Conservation (phyloP, 176 grass and related monocot genomes). For the Oryza glaberrima region DNA sequence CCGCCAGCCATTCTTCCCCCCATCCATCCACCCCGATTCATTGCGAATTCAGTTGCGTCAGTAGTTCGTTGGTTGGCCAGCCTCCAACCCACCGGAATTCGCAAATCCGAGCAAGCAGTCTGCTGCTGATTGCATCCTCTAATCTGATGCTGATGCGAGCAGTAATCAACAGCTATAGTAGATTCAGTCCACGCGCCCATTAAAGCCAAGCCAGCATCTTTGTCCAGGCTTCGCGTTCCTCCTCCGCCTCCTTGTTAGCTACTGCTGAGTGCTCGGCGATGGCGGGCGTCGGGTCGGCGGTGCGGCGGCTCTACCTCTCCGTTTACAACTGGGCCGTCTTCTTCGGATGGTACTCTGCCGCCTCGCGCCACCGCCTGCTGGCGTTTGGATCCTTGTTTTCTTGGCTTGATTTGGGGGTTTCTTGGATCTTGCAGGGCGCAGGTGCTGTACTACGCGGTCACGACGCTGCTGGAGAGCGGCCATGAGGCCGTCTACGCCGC, state of each 20-base stretch:
- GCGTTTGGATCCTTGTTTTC: background rate
- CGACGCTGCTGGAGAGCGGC: conserved; percentile 27
- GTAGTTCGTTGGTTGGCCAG: conserved; percentile 30
- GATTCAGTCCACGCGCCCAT: background rate
- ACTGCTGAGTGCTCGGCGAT: conserved; percentile 16
- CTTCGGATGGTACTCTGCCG: conserved; percentile 45
- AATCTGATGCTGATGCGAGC: background rate
- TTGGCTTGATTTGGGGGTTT: conserved; percentile 17
- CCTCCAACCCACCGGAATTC: background rate
- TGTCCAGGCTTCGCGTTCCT: background rate
- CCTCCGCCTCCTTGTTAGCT: background rate
- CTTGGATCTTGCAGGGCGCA: conserved; percentile 51
- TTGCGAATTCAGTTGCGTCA: conserved; percentile 13
- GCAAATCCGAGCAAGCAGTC: background rate
- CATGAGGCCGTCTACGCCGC: conserved; percentile 50
- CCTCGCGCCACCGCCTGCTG: background rate
- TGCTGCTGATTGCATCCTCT: background rate
- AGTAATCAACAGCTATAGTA: background rate
- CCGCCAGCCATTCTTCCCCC: background rate
- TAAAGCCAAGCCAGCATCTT: background rate
- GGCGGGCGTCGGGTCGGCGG: conserved; percentile 31
- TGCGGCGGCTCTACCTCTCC: conserved; percentile 56
- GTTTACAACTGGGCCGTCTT: conserved; percentile 64
- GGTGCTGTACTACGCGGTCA: conserved; percentile 44
- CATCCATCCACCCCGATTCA: background rate